Conservation (phyloP, 169 alveolate species). For the Eimeria acervulina region DNA sequence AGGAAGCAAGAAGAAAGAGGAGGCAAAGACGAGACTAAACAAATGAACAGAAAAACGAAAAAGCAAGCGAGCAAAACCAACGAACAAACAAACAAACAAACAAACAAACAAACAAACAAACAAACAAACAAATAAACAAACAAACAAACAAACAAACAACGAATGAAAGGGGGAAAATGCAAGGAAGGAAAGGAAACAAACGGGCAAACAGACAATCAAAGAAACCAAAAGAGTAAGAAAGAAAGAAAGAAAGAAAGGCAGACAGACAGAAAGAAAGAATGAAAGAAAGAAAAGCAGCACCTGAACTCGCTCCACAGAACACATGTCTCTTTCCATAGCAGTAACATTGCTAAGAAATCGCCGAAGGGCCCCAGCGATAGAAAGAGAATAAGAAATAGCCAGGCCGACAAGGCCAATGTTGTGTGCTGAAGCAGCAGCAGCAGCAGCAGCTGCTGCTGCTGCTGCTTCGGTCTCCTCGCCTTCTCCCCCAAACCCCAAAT, state of each 20-base stretch:
- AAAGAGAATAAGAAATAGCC: slow-evolving; percentile 85
- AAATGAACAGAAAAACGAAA: not conserved
- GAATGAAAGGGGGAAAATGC: not conserved
- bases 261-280: too few relatives aligned
- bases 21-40: not conserved
- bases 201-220: too few relatives aligned
- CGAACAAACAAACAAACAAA: not conserved
- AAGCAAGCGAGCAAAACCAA: too few relatives aligned
- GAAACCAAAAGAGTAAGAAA: too few relatives aligned
- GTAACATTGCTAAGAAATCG: slow-evolving; percentile 80
- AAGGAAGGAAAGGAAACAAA: not conserved
- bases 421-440: not conserved
- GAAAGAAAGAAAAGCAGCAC: not conserved
- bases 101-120: too few relatives aligned
- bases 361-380: slow-evolving; percentile 86
- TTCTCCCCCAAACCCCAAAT: not conserved
- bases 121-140: not conserved
- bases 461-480: not conserved
- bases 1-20: too few relatives aligned
- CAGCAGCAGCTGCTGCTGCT: not conserved
- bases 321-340: slow-evolving; percentile 86
- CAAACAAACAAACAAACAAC: not conserved
- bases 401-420: slow-evolving; percentile 81
- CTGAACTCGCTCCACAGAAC: slow-evolving; percentile 86
- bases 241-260: too few relatives aligned